Evolutionary conservation across 2,329 filamentous ascomycete genomes (phyloP), one percentile per base, ranked within the genome.

Genomic region (Elsinoe batatas): DNA sequence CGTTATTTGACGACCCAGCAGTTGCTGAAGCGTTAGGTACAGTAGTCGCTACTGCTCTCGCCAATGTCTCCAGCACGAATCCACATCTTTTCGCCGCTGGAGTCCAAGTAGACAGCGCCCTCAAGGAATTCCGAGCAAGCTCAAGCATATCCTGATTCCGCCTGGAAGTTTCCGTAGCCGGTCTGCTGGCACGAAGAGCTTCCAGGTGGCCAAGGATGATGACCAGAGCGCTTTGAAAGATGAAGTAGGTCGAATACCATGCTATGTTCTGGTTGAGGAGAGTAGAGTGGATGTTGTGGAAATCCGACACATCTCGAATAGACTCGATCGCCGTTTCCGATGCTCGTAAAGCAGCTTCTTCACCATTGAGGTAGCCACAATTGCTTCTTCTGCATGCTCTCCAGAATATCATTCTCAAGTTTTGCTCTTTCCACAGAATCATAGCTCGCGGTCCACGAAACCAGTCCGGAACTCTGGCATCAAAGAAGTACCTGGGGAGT

Each of bases 401-500:
- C 47, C 47, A 38, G 18, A 22, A 36, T 11, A 32, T 26, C 33
- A 63, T 62, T 12, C 59, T 53, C 3, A 63, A 10, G 38, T 63
- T 63, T 5, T 57, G 57, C 43, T 60, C 60, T 53, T 63, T 63
- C 61, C 61, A 63, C 32, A 58, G 46, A 1, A 63, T 51, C 10
- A 59, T 57, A n/a, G 58, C 57, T 37, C 61, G 43, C 3, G 61
- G 60, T 18, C 60, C 59, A 11, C 58, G 30, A 22, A 63, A 63
- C 61, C 61, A 63, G 5, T 43, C 22, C 3, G 61, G 61, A 2
- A 63, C 57, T 13, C 60, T 37, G 3, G 50, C 22, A 8, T 44
- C 43, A 37, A 38, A 56, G 44, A 63, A 62, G 35, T 63, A 63
- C 2, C 43, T 10, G 2, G 61, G 61, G 5, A 63, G 35, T 12